A percentile compares a stretch with the other conserved stretches of the same genome.
Conservation (phyloP, 177 flowering plant species). For the Vitis hybrid region DNA sequence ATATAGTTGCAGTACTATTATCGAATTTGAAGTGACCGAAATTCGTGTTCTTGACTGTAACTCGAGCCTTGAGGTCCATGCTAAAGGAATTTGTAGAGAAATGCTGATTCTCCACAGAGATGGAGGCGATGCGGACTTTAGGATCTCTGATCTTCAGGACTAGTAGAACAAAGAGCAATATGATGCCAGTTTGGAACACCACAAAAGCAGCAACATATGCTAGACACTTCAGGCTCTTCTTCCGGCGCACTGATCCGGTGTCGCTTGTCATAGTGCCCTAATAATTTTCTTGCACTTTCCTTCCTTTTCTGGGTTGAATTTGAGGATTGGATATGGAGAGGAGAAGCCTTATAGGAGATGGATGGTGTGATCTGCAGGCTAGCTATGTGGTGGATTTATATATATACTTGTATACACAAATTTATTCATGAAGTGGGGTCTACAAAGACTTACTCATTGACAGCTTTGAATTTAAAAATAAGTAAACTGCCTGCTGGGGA, state of each 20-base stretch:
- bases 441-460: too few relatives aligned
- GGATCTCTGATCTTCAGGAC: slow-evolving; percentile 4
- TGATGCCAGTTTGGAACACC: slow-evolving; percentile 3
- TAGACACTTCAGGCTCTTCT: slow-evolving; percentile 2
- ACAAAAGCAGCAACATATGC: background rate
- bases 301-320: too few relatives aligned
- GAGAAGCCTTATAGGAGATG: too few relatives aligned
- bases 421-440: too few relatives aligned
- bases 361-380: too few relatives aligned
- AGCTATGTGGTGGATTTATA: too few relatives aligned
- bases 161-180: slow-evolving; percentile 5
- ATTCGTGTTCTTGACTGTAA: slow-evolving; percentile 20
- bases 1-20: slow-evolving; percentile 4
- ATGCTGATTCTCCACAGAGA: background rate
- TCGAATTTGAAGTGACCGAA: slow-evolving; percentile 22
- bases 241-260: background rate
- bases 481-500: too few relatives aligned
- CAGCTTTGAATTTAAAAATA: too few relatives aligned
- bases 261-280: background rate
- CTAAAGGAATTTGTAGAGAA: slow-evolving; percentile 12
- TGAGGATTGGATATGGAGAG: too few relatives aligned
- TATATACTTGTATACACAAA: too few relatives aligned
- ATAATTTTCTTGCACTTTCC: too few relatives aligned
- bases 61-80: slow-evolving; percentile 9
- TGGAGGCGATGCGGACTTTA: slow-evolving; percentile 4